Conservation (phyloP, 2,329 filamentous ascomycete genomes). For the Arthrobotrys conoides region DNA sequence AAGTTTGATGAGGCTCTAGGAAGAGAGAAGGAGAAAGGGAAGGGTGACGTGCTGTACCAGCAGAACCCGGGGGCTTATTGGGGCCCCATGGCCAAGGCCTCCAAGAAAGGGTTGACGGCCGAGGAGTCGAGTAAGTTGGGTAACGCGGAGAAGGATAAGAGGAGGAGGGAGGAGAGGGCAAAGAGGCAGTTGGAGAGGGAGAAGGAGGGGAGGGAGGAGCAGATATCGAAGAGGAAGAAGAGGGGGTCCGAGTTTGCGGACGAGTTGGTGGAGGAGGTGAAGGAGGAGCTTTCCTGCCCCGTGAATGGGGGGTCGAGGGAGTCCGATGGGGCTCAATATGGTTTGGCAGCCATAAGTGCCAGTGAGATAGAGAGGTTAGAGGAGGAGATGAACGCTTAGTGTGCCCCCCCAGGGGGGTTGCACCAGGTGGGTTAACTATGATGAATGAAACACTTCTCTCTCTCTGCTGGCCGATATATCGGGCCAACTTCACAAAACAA, state of each 20-base stretch:
- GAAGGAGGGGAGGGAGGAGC: background rate
- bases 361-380: slow-evolving; percentile 51
- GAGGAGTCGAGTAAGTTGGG: slow-evolving; percentile 46
- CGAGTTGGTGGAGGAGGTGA: background rate
- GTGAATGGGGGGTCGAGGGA: slow-evolving; percentile 18
- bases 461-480: too few species aligned
- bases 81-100: slow-evolving; percentile 79
- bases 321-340: slow-evolving; percentile 56
- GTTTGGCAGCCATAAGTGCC: slow-evolving; percentile 50
- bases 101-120: slow-evolving; percentile 53
- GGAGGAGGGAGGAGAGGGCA: slow-evolving; percentile 50
- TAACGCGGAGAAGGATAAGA: slow-evolving; percentile 55
- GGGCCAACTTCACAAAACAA: too few species aligned
- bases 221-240: background rate
- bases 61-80: slow-evolving; percentile 91
- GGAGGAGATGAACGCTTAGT: slow-evolving; percentile 24
- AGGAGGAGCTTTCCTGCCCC: background rate
- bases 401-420: too few species aligned
- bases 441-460: too few species aligned
- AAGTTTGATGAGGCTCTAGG: slow-evolving; percentile 87
- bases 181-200: slow-evolving; percentile 8
- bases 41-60: slow-evolving; percentile 84
- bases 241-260: background rate
- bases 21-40: slow-evolving; percentile 76
- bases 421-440: too few species aligned